Conservation (phyloP, 225 moss, liverwort and hornwort species). For the Ulota crispa region DNA sequence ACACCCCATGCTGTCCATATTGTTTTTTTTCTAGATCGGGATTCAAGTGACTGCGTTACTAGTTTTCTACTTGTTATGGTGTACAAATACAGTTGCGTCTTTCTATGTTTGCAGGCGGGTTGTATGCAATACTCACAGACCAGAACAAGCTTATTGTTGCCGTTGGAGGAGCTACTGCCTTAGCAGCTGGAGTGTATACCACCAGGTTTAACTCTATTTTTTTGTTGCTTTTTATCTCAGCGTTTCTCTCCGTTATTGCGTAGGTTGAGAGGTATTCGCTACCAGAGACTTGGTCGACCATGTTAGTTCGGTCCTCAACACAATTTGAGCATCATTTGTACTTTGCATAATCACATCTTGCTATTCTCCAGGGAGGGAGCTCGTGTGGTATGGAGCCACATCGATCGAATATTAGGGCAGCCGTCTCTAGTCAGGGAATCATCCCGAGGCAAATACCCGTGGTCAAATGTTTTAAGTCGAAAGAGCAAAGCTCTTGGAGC, state of each 20-base stretch:
- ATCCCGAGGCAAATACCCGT: conserved; percentile 75
- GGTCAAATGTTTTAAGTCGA: conserved; percentile 47
- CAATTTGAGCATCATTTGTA: neutral
- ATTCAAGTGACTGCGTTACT: conserved; percentile 4
- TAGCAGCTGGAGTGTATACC: conserved; percentile 94
- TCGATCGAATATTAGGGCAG: conserved; percentile 81
- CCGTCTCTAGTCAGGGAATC: conserved; percentile 88
- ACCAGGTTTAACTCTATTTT: conserved; percentile 48
- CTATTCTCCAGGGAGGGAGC: conserved; percentile 72
- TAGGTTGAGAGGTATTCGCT: neutral
- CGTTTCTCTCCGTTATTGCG: neutral
- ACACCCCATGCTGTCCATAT: neutral
- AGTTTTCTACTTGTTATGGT: neutral
- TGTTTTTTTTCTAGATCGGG: neutral
- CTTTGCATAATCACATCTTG: neutral
- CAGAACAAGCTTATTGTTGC: conserved; percentile 83
- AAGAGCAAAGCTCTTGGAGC: conserved; percentile 42
- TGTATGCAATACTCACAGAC: conserved; percentile 79
- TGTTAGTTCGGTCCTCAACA: neutral
- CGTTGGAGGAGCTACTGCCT: conserved; percentile 80
- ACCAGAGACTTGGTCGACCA: neutral
- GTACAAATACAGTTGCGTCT: neutral
- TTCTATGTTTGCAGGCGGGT: conserved; percentile 56
- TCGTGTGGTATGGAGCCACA: conserved; percentile 90
- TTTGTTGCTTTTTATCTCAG: neutral